These are phyloP conservation scores for Elongisporangium prolatum DNA, from an alignment of 352 stramenopile genomes.

Conservation along the genomic window DNA sequence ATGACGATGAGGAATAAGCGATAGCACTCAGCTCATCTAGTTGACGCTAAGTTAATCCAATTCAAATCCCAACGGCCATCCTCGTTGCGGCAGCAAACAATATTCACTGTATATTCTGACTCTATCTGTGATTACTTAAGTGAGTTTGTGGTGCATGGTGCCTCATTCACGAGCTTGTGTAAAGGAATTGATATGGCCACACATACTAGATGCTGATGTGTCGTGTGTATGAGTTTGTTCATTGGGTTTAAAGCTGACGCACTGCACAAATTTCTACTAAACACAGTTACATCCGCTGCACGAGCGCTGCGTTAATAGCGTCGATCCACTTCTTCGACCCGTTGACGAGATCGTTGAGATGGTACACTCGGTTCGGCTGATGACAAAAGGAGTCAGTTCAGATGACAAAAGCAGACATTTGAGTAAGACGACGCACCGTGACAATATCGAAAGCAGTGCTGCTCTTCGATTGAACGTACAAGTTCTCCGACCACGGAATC, in stretches of 20 bases:
- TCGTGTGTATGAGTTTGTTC: not conserved
- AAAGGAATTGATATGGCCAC: too few species aligned
- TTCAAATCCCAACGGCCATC: not conserved
- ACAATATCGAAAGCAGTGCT: constrained; percentile 83
- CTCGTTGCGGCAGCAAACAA: not conserved
- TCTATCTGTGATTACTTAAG: not conserved
- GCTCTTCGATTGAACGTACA: constrained; percentile 86
- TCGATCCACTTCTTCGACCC: constrained; percentile 89
- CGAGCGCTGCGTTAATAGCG: constrained; percentile 80
- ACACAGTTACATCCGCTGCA: constrained; percentile 51
- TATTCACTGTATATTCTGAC: not conserved
- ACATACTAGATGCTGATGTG: not conserved
- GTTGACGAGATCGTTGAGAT: constrained; percentile 86
- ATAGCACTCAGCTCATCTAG: not conserved
- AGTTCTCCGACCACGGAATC: constrained; percentile 81
- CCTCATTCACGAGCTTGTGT: too few species aligned
- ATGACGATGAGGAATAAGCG: constrained; percentile 87
- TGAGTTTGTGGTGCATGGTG: too few species aligned
- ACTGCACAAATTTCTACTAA: constrained; percentile 28
- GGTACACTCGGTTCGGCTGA: constrained; percentile 84
- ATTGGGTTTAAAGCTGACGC: constrained; percentile 4
- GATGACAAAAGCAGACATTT: not conserved
- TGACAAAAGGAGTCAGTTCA: not conserved
- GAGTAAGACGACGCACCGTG: constrained; percentile 33
- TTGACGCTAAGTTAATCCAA: constrained; percentile 1